Percentiles rank a stretch among this genome's conserved stretches.
These are phyloP conservation scores for Anacardium occidentale DNA, from an alignment of 345 rosid species.

Conservation along the genomic window DNA sequence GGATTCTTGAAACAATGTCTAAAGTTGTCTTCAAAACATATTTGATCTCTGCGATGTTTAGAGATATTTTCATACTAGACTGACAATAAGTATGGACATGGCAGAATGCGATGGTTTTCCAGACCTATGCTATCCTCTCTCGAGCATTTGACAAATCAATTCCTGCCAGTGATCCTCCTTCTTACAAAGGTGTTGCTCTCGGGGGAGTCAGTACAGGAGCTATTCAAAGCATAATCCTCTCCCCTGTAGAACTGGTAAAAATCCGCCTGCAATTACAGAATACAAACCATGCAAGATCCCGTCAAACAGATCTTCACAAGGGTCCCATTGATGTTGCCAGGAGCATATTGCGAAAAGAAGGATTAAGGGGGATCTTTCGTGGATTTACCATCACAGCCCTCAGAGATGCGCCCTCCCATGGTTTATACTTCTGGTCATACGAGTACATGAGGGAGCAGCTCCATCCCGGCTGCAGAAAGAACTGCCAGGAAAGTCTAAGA, in stretches of 20 bases:
- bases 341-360: slow-evolving; percentile 56
- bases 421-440: slow-evolving; percentile 88
- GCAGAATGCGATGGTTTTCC: slow-evolving; percentile 97
- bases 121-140: slow-evolving; percentile 77
- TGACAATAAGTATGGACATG: slow-evolving; percentile 16
- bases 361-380: slow-evolving; percentile 62
- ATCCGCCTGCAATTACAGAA: slow-evolving; percentile 79
- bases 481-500: slow-evolving; percentile 56
- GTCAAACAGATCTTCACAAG: slow-evolving; percentile 8
- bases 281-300: slow-evolving; percentile 16
- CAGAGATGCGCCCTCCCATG: slow-evolving; percentile 86
- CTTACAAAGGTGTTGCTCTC: slow-evolving; percentile 76
- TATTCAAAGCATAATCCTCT: slow-evolving; percentile 65
- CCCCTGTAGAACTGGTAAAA: slow-evolving; percentile 79
- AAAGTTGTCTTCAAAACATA: not conserved
- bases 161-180: slow-evolving; percentile 60
- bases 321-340: slow-evolving; percentile 68
- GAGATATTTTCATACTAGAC: not conserved
- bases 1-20: not conserved
- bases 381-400: slow-evolving; percentile 69
- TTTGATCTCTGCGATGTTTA: not conserved
- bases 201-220: slow-evolving; percentile 90
- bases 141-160: slow-evolving; percentile 58
- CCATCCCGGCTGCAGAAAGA: slow-evolving; percentile 89
- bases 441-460: slow-evolving; percentile 74